phyloP scores from a whole-genome alignment of 495 filamentous ascomycete genomes.

The Pseudevernia furfuracea region DNA sequence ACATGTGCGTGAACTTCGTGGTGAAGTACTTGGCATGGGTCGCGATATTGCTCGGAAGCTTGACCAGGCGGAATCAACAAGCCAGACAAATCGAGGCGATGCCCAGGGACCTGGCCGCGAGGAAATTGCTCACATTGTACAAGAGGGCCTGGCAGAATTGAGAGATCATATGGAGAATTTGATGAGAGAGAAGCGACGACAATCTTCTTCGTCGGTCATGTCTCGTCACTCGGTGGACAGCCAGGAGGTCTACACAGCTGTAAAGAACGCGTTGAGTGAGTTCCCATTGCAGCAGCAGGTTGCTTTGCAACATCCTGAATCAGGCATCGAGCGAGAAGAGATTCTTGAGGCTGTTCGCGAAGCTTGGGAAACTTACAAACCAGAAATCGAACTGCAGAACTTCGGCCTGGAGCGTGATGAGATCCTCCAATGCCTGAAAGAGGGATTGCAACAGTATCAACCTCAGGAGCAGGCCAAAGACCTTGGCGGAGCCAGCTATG shows the following conservation, averaged over 20 bases:
- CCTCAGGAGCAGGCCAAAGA: slow-evolving; percentile 42
- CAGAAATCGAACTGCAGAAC: slow-evolving; percentile 82
- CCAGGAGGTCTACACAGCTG: slow-evolving; percentile 71
- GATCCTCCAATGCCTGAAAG: slow-evolving; percentile 71
- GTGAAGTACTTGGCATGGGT: slow-evolving; percentile 91
- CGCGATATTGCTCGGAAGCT: slow-evolving; percentile 76
- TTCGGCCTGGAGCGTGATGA: slow-evolving; percentile 84
- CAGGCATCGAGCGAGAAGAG: slow-evolving; percentile 60
- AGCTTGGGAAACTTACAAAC: slow-evolving; percentile 85
- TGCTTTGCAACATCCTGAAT: slow-evolving; percentile 30
- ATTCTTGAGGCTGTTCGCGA: slow-evolving; percentile 79
- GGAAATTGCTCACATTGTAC: slow-evolving; percentile 69
- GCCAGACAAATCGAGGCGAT: slow-evolving; percentile 41
- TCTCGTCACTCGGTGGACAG: slow-evolving; percentile 55
- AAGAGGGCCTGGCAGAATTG: slow-evolving; percentile 70
- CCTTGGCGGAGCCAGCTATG: slow-evolving; percentile 53
- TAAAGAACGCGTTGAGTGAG: slow-evolving; percentile 71
- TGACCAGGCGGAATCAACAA: slow-evolving; percentile 51
- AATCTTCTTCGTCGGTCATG: slow-evolving; percentile 47
- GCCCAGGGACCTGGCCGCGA: slow-evolving; percentile 48
- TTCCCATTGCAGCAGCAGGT: slow-evolving; percentile 37
- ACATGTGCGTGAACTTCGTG: slow-evolving; percentile 76
- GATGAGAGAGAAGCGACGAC: slow-evolving; percentile 63
- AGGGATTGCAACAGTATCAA: slow-evolving; percentile 72
- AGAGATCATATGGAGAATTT: slow-evolving; percentile 70